A percentile compares a stretch with the other conserved stretches of the same genome.
These are phyloP conservation scores for Colletotrichum cereale DNA, from an alignment of 2,329 filamentous ascomycete genomes.

Conservation along the genomic window DNA sequence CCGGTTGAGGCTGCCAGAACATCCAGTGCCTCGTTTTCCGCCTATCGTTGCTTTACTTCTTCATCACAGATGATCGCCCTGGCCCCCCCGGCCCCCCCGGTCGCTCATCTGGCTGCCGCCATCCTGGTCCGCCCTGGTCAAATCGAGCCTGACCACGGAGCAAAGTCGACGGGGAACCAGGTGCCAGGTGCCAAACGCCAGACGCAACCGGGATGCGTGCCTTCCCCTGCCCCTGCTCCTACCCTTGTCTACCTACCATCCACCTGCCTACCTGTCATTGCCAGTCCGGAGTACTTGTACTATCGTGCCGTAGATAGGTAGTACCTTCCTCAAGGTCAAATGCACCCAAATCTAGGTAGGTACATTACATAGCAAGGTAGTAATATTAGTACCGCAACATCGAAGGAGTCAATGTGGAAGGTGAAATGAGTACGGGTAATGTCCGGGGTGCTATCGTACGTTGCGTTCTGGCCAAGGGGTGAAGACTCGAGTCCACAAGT, in stretches of 20 bases:
- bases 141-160: not conserved
- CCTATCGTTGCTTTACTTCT: constrained; percentile 8
- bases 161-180: not conserved
- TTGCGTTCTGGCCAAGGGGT: not conserved
- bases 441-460: not conserved
- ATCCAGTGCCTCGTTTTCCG: constrained; percentile 10
- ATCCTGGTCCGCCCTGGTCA: not conserved
- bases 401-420: not conserved
- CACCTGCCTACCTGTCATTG: too few relatives aligned
- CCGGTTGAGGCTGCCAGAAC: constrained; percentile 23
- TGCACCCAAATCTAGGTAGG: not conserved
- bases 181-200: not conserved
- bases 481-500: not conserved
- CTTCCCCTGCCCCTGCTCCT: not conserved
- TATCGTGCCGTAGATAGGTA: too few relatives aligned
- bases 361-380: not conserved
- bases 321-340: not conserved
- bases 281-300: too few relatives aligned
- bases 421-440: not conserved
- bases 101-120: constrained; percentile 20
- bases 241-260: too few relatives aligned
- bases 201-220: not conserved
- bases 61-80: not conserved
- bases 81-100: too few relatives aligned
- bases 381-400: too few relatives aligned